A percentile compares a stretch with the other conserved stretches of the same genome.
Evolutionary conservation across 768 basidiomycete species (phyloP).

Genomic region (Melanogaster broomeanus): DNA sequence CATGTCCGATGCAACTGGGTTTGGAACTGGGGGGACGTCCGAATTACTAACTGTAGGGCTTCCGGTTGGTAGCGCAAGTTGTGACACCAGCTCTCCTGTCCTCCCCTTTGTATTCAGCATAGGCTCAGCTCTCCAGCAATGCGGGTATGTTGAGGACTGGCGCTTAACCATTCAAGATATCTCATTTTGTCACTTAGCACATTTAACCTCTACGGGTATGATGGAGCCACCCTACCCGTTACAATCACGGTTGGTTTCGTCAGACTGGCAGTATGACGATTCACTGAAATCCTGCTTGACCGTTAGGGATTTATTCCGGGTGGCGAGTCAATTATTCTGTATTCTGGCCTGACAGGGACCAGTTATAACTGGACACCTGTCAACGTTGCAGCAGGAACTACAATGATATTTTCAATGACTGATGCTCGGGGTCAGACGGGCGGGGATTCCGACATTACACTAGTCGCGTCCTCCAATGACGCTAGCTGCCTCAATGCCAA

Average conservation of each 20-base stretch:
- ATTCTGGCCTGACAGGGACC: constrained; percentile 36
- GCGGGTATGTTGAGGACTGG: constrained; percentile 44
- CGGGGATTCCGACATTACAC: constrained; percentile 56
- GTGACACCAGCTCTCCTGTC: constrained; percentile 49
- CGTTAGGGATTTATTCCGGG: constrained; percentile 62
- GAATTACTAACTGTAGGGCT: constrained; percentile 48
- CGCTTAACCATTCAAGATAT: neutral
- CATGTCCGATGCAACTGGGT: constrained; percentile 75
- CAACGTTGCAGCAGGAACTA: constrained; percentile 58
- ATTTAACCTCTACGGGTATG: constrained; percentile 48
- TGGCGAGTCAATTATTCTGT: constrained; percentile 51
- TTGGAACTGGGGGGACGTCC: constrained; percentile 64
- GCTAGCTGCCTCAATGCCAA: constrained; percentile 49
- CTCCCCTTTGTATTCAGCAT: constrained; percentile 50
- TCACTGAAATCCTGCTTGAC: neutral
- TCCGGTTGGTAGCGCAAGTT: constrained; percentile 42
- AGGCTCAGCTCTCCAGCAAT: constrained; percentile 58
- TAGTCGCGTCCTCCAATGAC: constrained; percentile 49
- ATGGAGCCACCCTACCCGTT: constrained; percentile 50
- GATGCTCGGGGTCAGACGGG: constrained; percentile 54
- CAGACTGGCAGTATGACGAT: neutral
- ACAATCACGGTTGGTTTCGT: constrained; percentile 48
- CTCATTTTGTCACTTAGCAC: constrained; percentile 35
- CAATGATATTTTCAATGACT: constrained; percentile 56
- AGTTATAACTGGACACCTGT: constrained; percentile 58